Evolutionary conservation across 2,329 filamentous ascomycete species (phyloP).

Genomic region (Elsinoe perseae): DNA sequence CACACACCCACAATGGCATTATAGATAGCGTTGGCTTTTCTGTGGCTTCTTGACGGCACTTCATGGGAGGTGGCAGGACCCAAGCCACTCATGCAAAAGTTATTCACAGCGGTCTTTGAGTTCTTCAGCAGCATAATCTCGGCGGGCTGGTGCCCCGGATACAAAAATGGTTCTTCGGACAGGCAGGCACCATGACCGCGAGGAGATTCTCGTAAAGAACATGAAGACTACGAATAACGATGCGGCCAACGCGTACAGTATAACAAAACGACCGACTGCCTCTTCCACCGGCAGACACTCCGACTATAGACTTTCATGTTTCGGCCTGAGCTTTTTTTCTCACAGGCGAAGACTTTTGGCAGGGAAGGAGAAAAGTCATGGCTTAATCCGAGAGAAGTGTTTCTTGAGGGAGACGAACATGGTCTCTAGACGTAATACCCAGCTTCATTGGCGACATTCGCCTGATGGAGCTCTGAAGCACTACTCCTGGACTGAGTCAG

Average conservation of each 20-base stretch:
- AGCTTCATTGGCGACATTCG: conserved; percentile 3
- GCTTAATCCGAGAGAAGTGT: conserved; percentile 7
- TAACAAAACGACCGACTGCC: conserved; percentile 11
- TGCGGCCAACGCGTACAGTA: conserved; percentile 11
- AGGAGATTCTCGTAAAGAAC: conserved; percentile 14
- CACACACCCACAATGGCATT: conserved; percentile 43
- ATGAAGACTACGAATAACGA: conserved; percentile 15
- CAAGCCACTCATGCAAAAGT: conserved; percentile 13
- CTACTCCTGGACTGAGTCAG: conserved; percentile 9
- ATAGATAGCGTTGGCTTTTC: conserved; percentile 44
- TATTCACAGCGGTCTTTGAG: conserved; percentile 13
- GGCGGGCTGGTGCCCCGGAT: conserved; percentile 13
- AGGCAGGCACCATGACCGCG: conserved; percentile 10
- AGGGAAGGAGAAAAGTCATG: conserved; percentile 6
- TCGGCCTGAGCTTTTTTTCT: conserved; percentile 9
- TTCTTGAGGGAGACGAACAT: not conserved
- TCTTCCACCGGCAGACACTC: conserved; percentile 12
- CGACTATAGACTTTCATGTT: conserved; percentile 12
- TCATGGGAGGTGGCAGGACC: conserved; percentile 11
- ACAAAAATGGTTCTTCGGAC: conserved; percentile 13
- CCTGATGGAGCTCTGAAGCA: not conserved
- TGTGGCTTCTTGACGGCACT: conserved; percentile 13
- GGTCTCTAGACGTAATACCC: conserved; percentile 4
- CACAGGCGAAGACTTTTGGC: not conserved
- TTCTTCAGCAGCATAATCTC: conserved; percentile 17